These are phyloP conservation scores for Asterophora lycoperdoides DNA, from an alignment of 768 basidiomycete species.

Conservation along the genomic window DNA sequence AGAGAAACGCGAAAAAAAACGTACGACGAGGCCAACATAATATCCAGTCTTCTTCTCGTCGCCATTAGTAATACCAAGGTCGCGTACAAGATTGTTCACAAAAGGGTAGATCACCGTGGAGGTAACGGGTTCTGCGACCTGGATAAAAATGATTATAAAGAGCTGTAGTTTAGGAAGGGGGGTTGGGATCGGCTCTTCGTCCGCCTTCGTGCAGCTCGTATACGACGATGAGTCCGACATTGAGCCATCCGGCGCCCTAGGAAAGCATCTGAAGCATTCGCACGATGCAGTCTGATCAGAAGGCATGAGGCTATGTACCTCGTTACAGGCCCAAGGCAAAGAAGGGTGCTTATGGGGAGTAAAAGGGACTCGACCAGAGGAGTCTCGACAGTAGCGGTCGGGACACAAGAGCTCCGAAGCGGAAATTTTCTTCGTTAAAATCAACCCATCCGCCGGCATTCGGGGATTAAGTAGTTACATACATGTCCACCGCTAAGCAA, in stretches of 20 bases:
- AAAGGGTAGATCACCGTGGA: slow-evolving; percentile 39
- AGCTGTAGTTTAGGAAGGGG: slow-evolving; percentile 31
- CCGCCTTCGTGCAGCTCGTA: neutral
- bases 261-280: neutral
- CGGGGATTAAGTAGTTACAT: too few species aligned
- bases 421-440: too few species aligned
- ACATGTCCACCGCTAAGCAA: too few species aligned
- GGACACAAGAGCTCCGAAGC: neutral
- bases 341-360: neutral
- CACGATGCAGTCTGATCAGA: neutral
- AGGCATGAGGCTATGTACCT: slow-evolving; percentile 2
- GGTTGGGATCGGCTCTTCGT: slow-evolving; percentile 9
- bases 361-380: neutral
- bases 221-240: neutral
- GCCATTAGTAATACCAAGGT: slow-evolving; percentile 32
- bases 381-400: neutral
- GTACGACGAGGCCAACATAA: slow-evolving; percentile 37
- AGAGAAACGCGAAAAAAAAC: slow-evolving; percentile 6
- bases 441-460: too few species aligned
- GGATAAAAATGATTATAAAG: slow-evolving; percentile 27
- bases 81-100: slow-evolving; percentile 32
- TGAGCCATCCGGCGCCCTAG: neutral
- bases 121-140: slow-evolving; percentile 33
- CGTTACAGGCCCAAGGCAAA: neutral
- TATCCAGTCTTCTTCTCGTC: slow-evolving; percentile 37